phyloP scores from a whole-genome alignment of 805 yeast species.

The Myxozyma melibiosi region DNA sequence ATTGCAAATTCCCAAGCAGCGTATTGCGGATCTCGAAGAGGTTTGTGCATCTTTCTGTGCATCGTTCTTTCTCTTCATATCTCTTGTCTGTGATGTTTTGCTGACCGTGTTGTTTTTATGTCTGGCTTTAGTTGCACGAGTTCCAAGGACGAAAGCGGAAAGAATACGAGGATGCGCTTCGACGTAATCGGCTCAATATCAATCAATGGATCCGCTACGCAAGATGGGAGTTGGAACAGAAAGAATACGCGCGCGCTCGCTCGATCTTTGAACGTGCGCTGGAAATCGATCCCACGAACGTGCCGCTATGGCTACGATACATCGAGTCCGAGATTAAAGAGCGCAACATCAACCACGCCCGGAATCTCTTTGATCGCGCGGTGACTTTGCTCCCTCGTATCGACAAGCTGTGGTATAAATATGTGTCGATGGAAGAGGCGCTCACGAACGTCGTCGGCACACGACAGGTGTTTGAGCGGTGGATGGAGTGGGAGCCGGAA shows the following conservation, averaged over 20 bases:
- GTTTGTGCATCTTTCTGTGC: conserved; percentile 11
- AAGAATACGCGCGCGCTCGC: conserved; percentile 76
- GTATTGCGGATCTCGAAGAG: conserved; percentile 75
- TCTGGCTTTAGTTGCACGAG: conserved; percentile 52
- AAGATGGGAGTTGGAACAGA: conserved; percentile 78
- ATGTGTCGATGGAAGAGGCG: conserved; percentile 80
- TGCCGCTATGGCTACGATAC: conserved; percentile 85
- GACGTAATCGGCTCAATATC: conserved; percentile 76
- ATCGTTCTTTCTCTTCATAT: not conserved
- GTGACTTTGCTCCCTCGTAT: conserved; percentile 72
- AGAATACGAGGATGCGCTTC: conserved; percentile 84
- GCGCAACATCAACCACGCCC: conserved; percentile 80
- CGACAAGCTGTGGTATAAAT: conserved; percentile 84
- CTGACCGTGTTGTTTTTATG: not conserved
- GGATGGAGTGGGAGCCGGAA: conserved; percentile 79
- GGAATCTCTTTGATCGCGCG: conserved; percentile 81
- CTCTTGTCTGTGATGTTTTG: not conserved
- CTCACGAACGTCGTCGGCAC: conserved; percentile 64
- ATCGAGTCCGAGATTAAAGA: conserved; percentile 73
- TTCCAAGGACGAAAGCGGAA: conserved; percentile 73
- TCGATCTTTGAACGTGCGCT: conserved; percentile 87
- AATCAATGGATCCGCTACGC: conserved; percentile 95
- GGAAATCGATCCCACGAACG: conserved; percentile 69
- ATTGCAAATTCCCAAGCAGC: conserved; percentile 48
- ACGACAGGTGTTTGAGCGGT: conserved; percentile 67